Percentiles rank a stretch among this genome's conserved stretches.
These are phyloP conservation scores for Nemania serpens DNA, from an alignment of 2,329 filamentous ascomycete genomes.

Conservation along the genomic window DNA sequence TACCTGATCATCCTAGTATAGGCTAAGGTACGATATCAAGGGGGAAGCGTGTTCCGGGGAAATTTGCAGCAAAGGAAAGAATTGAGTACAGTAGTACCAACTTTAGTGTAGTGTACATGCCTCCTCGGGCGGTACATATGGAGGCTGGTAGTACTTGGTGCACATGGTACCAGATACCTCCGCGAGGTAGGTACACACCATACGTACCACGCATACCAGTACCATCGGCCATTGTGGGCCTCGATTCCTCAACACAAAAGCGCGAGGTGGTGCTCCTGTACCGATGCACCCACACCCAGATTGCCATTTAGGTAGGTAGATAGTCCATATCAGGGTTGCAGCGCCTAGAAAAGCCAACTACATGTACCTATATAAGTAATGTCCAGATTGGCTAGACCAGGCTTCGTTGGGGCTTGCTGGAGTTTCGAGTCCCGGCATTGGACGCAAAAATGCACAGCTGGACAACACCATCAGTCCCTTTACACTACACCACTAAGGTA, in stretches of 20 bases:
- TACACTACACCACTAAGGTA: neutral
- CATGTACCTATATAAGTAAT: conserved; percentile 1
- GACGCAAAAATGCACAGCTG: conserved; percentile 23
- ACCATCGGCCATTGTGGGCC: neutral
- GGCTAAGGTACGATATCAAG: conserved; percentile 31
- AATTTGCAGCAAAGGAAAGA: conserved; percentile 34
- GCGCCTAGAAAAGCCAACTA: conserved; percentile 19
- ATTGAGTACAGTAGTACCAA: neutral
- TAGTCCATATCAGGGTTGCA: conserved; percentile 27
- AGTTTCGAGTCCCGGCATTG: conserved; percentile 22
- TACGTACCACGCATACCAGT: neutral
- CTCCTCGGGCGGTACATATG: neutral
- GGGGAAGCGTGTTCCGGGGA: conserved; percentile 41
- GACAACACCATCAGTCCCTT: conserved; percentile 10
- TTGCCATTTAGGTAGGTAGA: conserved; percentile 20
- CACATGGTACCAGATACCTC: too few relatives aligned
- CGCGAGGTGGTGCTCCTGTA: neutral
- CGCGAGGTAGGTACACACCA: too few relatives aligned
- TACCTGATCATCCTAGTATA: conserved; percentile 28
- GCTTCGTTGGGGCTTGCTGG: conserved; percentile 8
- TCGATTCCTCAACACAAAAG: neutral
- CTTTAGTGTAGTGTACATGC: neutral
- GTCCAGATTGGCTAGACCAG: conserved; percentile 23
- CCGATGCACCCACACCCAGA: conserved; percentile 38
- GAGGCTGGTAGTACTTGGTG: too few relatives aligned